Conservation (phyloP, 805 yeast genomes). For the Monosporozyma unispora region DNA sequence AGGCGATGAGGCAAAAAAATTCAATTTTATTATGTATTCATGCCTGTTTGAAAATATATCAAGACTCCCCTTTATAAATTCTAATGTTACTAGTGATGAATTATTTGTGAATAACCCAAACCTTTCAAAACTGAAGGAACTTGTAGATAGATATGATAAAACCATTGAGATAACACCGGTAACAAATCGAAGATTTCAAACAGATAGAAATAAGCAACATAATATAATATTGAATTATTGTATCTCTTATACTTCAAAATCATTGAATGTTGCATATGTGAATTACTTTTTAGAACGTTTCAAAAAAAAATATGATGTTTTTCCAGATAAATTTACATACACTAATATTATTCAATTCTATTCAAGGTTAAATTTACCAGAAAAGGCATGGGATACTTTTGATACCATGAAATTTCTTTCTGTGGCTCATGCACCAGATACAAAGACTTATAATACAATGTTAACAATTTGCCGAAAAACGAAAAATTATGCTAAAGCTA, state of each 20-base stretch:
- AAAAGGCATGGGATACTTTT: constrained; percentile 63
- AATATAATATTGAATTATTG: constrained; percentile 18
- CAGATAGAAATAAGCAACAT: neutral
- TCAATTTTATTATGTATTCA: constrained; percentile 17
- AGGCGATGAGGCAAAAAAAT: constrained; percentile 7
- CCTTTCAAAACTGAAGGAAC: constrained; percentile 13
- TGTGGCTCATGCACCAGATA: constrained; percentile 54
- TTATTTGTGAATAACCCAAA: constrained; percentile 7
- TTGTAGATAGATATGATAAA: neutral
- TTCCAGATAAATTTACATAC: constrained; percentile 23
- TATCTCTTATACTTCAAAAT: constrained; percentile 17
- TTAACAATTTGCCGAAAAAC: constrained; percentile 55
- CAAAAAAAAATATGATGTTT: constrained; percentile 15
- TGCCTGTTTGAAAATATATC: constrained; percentile 19
- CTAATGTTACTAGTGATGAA: neutral
- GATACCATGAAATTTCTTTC: constrained; percentile 80
- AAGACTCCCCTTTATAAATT: constrained; percentile 4
- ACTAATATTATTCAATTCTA: constrained; percentile 26
- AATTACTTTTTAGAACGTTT: constrained; percentile 21
- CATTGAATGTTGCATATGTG: constrained; percentile 15
- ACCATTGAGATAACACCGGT: neutral
- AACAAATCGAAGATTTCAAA: neutral
- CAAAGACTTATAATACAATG: constrained; percentile 60
- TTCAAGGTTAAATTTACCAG: constrained; percentile 7
- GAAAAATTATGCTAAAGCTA: constrained; percentile 59